These are phyloP conservation scores for Ogataea paraovalis DNA, from an alignment of 805 yeast species.

Conservation along the genomic window DNA sequence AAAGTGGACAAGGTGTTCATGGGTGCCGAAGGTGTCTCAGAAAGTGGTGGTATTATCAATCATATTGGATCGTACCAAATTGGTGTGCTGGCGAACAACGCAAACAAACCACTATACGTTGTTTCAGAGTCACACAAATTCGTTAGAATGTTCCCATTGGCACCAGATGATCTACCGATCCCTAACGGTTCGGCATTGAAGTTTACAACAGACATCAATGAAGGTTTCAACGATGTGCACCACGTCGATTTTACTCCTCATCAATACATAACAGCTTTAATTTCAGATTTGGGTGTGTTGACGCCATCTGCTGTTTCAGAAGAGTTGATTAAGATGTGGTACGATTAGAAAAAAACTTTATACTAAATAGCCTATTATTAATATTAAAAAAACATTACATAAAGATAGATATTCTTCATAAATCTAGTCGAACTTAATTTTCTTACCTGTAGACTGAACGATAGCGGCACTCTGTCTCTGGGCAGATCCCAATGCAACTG, in stretches of 20 bases:
- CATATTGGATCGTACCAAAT: constrained; percentile 93
- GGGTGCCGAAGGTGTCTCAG: constrained; percentile 99
- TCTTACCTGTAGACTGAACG: constrained; percentile 88
- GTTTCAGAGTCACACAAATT: constrained; percentile 94
- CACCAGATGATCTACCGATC: constrained; percentile 83
- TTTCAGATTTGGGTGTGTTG: constrained; percentile 93
- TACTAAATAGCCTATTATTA: too few species aligned
- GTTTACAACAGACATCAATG: constrained; percentile 34
- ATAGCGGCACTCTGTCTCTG: constrained; percentile 87
- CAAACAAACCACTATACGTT: constrained; percentile 90
- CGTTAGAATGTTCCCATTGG: constrained; percentile 90
- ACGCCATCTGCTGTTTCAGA: constrained; percentile 99
- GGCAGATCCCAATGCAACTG: constrained; percentile 83
- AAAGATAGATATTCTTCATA: too few species aligned
- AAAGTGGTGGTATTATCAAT: constrained; percentile 96
- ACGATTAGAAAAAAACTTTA: constrained; percentile 53
- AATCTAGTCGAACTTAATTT: constrained; percentile 57
- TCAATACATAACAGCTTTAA: constrained; percentile 89
- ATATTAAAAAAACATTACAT: too few species aligned
- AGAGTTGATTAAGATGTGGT: constrained; percentile 97
- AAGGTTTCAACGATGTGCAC: constrained; percentile 42
- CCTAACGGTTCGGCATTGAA: constrained; percentile 44
- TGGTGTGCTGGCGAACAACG: constrained; percentile 85
- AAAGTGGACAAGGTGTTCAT: constrained; percentile 90
- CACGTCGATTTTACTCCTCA: constrained; percentile 92